Evolutionary conservation across 2,329 filamentous ascomycete species (phyloP).

Genomic region (Cryphonectria japonica): DNA sequence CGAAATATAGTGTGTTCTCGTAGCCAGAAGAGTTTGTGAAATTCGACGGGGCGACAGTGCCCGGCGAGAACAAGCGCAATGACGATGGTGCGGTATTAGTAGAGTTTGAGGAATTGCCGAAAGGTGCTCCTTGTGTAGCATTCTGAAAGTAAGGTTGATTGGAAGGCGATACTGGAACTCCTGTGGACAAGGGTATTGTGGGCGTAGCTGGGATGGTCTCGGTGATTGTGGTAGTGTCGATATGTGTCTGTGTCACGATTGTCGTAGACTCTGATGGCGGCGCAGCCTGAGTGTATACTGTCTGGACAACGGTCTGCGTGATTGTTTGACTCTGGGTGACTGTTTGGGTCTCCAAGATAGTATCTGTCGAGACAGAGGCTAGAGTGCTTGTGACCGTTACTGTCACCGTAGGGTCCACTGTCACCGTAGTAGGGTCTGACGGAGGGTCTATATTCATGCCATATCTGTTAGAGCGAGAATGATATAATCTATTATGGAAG

Average conservation of each 20-base stretch:
- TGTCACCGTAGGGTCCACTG: conserved; percentile 3
- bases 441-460: background rate
- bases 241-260: background rate
- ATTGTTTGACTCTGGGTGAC: conserved; percentile 1
- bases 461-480: background rate
- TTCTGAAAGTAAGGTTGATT: conserved; percentile 11
- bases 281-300: background rate
- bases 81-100: background rate
- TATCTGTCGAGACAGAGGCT: conserved; percentile 8
- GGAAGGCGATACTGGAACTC: background rate
- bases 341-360: conserved; percentile 6
- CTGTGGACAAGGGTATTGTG: background rate
- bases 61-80: background rate
- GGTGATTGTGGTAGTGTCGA: background rate
- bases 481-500: background rate
- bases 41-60: background rate
- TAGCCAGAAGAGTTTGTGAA: conserved; percentile 26
- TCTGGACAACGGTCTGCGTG: conserved; percentile 1
- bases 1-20: conserved; percentile 56
- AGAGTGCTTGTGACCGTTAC: conserved; percentile 12
- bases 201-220: background rate
- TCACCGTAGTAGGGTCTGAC: background rate
- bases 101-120: conserved; percentile 13
- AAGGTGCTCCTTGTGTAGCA: background rate
- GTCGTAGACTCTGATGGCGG: background rate